These are phyloP conservation scores for Colletotrichum ledebouriae DNA, from an alignment of 2,329 filamentous ascomycete genomes.

Conservation along the genomic window DNA sequence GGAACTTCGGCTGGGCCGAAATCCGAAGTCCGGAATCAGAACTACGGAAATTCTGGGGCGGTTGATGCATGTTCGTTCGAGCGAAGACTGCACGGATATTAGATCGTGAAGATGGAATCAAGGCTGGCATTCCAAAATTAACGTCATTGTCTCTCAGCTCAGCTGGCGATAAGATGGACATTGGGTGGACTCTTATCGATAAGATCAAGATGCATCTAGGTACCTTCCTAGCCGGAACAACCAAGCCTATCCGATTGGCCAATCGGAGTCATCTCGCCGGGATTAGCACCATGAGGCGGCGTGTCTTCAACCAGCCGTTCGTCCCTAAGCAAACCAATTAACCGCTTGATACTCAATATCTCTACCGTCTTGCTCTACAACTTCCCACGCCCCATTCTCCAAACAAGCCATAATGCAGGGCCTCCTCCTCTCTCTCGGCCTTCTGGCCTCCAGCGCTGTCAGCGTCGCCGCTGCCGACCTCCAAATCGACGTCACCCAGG, in stretches of 20 bases:
- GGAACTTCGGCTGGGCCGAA: neutral
- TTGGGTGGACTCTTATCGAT: conserved; percentile 26
- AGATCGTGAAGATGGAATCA: too few species aligned
- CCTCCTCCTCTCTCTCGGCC: conserved; percentile 61
- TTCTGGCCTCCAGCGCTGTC: conserved; percentile 65
- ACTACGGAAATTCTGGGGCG: too few species aligned
- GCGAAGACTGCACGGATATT: too few species aligned
- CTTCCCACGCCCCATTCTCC: conserved; percentile 17
- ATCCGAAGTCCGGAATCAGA: too few species aligned
- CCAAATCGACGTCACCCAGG: conserved; percentile 81
- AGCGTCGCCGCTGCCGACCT: conserved; percentile 72
- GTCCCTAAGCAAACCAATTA: conserved; percentile 28
- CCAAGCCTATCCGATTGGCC: conserved; percentile 13
- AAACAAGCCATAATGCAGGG: conserved; percentile 60
- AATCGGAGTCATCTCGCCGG: conserved; percentile 26
- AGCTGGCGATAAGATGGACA: too few species aligned
- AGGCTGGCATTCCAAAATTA: too few species aligned
- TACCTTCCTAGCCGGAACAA: conserved; percentile 10
- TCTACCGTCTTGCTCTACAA: conserved; percentile 21
- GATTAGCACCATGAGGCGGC: conserved; percentile 17
- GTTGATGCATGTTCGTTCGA: too few species aligned
- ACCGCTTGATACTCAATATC: conserved; percentile 12
- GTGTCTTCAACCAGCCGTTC: conserved; percentile 38
- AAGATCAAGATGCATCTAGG: conserved; percentile 19
- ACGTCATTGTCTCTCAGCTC: too few species aligned